Percentiles rank a stretch among this genome's conserved stretches.
Evolutionary conservation across 1,139 yeast genomes (phyloP).

Genomic region (Scheffersomyces stambukii): DNA sequence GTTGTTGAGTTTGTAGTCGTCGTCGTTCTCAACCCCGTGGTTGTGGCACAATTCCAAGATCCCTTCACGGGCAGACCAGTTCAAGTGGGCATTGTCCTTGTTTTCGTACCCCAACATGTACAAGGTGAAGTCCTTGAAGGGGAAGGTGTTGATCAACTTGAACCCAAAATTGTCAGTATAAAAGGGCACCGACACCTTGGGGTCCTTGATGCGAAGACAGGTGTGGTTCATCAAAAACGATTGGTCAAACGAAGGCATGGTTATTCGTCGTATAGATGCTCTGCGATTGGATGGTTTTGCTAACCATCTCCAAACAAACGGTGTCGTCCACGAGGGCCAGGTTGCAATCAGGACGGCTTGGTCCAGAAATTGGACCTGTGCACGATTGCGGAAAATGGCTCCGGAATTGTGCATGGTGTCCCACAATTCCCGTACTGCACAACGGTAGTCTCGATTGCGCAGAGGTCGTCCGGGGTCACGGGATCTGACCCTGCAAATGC

Average conservation of each 20-base stretch:
- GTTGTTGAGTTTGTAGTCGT: slow-evolving; percentile 56
- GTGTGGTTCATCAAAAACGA: slow-evolving; percentile 58
- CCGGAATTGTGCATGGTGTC: too few relatives aligned
- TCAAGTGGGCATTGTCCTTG: slow-evolving; percentile 32
- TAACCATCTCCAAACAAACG: neutral
- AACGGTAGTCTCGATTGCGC: too few relatives aligned
- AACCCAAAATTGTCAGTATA: slow-evolving; percentile 76
- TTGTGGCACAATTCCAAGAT: slow-evolving; percentile 81
- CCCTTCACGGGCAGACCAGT: slow-evolving; percentile 67
- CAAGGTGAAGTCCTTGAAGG: slow-evolving; percentile 58
- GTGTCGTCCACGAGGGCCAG: too few relatives aligned
- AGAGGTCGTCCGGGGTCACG: too few relatives aligned
- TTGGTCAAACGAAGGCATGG: neutral
- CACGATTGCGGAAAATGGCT: too few relatives aligned
- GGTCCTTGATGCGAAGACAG: slow-evolving; percentile 79
- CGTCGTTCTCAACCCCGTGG: slow-evolving; percentile 67
- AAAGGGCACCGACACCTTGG: slow-evolving; percentile 66
- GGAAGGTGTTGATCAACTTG: slow-evolving; percentile 51
- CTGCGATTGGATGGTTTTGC: neutral
- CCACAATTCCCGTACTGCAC: too few relatives aligned
- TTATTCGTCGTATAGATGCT: too few relatives aligned
- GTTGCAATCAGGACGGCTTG: too few relatives aligned
- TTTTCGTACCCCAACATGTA: slow-evolving; percentile 65
- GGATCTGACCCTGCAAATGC: too few relatives aligned
- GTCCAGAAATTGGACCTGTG: too few relatives aligned